These are phyloP conservation scores for Tricladium varicosporioides DNA, from an alignment of 2,329 filamentous ascomycete genomes.

Conservation along the genomic window DNA sequence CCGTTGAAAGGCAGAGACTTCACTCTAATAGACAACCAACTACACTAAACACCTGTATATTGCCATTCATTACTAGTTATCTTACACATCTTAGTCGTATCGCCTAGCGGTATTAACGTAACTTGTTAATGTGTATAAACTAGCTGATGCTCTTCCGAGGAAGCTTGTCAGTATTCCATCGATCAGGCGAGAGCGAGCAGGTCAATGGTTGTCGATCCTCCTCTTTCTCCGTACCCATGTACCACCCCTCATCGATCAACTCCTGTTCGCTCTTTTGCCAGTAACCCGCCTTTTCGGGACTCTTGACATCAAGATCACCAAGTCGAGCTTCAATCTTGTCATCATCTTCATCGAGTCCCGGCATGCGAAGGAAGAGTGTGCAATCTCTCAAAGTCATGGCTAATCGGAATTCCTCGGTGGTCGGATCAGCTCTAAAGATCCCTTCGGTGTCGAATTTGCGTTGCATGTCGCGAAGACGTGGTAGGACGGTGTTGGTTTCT, in stretches of 20 bases:
- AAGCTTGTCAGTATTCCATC: no score
- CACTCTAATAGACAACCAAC: no score
- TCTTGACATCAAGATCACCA: constrained; percentile 78
- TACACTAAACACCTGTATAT: no score
- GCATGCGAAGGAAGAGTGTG: constrained; percentile 67
- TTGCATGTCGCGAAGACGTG: constrained; percentile 43
- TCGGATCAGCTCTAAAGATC: constrained; percentile 31
- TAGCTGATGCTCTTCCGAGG: no score
- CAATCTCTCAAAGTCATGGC: constrained; percentile 83
- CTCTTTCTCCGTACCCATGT: constrained; percentile 42
- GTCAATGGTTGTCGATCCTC: constrained; percentile 3
- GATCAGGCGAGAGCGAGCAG: neutral
- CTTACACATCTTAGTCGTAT: no score
- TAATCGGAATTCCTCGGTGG: constrained; percentile 53
- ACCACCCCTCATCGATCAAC: constrained; percentile 68
- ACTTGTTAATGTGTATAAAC: no score
- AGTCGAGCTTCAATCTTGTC: constrained; percentile 54
- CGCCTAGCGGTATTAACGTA: no score
- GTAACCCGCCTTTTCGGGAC: constrained; percentile 62
- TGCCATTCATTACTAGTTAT: no score
- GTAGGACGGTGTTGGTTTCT: constrained; percentile 23
- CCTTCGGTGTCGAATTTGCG: constrained; percentile 33
- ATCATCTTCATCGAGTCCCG: constrained; percentile 26
- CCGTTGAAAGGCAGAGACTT: no score
- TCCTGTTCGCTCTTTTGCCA: constrained; percentile 65